Evolutionary conservation across 352 stramenopile genomes (phyloP).

Genomic region (Blastocystis sp.): DNA sequence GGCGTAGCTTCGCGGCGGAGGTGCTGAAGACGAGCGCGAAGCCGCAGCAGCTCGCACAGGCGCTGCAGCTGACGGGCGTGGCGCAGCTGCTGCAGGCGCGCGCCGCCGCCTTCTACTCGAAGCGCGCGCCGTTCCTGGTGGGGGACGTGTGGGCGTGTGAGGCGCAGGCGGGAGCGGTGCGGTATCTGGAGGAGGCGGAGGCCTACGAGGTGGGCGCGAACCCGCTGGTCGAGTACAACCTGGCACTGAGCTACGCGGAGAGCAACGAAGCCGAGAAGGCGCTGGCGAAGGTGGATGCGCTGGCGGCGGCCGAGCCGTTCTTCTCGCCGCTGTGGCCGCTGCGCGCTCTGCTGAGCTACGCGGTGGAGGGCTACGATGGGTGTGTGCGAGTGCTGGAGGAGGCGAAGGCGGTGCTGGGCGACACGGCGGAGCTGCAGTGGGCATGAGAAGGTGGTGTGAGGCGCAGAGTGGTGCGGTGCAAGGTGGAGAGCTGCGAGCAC

Average conservation of each 20-base stretch:
- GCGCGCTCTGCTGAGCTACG: background rate
- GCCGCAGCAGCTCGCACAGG: background rate
- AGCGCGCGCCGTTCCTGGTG: background rate
- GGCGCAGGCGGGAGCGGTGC: background rate
- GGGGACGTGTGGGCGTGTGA: background rate
- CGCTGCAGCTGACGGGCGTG: background rate
- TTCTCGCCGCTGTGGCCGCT: constrained; percentile 6
- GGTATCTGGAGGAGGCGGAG: background rate
- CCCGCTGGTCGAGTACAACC: background rate
- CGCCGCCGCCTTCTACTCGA: background rate
- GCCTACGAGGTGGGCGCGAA: background rate
- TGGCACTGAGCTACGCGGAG: background rate
- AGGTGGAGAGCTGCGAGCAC: background rate
- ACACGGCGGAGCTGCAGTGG: background rate
- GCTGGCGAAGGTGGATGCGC: background rate
- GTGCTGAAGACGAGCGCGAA: background rate
- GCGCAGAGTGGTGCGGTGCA: background rate
- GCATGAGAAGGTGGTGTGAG: background rate
- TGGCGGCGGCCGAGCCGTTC: background rate
- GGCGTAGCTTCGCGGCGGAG: too few species aligned
- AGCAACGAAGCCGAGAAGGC: background rate
- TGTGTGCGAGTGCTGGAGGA: background rate
- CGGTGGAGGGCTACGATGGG: background rate
- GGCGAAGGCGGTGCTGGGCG: background rate
- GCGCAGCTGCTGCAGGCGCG: background rate